Evolutionary conservation across 129 eudicot genomes (phyloP).

Genomic region (Gnaphalium uliginosum): DNA sequence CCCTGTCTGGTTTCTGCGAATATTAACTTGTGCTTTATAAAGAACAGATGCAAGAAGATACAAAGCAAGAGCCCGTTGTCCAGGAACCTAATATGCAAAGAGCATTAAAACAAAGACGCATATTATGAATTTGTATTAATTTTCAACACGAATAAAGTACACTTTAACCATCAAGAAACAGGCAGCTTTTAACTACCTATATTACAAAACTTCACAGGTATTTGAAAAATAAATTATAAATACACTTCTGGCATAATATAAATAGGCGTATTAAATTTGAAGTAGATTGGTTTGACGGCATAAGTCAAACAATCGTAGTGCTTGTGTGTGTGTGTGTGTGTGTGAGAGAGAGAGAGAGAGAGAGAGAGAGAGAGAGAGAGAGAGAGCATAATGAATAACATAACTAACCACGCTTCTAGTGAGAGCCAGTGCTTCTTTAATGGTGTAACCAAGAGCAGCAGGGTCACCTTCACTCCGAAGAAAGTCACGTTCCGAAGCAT

Average conservation of each 20-base stretch:
- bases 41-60: slow-evolving; percentile 84
- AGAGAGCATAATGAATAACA: not conserved
- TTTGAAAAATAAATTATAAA: not conserved
- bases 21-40: slow-evolving; percentile 56
- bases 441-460: slow-evolving; percentile 93
- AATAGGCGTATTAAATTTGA: not conserved
- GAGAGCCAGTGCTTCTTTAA: slow-evolving; percentile 89
- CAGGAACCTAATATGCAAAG: slow-evolving; percentile 67
- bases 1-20: slow-evolving; percentile 44
- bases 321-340: not conserved
- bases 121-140: slow-evolving; percentile 12
- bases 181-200: not conserved
- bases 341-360: not conserved
- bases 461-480: slow-evolving; percentile 96
- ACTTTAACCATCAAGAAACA: slow-evolving; percentile 8
- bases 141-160: not conserved
- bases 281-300: not conserved
- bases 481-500: slow-evolving; percentile 79
- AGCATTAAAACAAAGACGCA: slow-evolving; percentile 16
- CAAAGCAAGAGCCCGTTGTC: slow-evolving; percentile 86
- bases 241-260: not conserved
- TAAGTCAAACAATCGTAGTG: not conserved
- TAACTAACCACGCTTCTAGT: slow-evolving; percentile 82
- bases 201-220: slow-evolving; percentile 14
- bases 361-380: not conserved